Conservation (phyloP, 2,329 filamentous ascomycete genomes). For the Fusarium gaditjirri region DNA sequence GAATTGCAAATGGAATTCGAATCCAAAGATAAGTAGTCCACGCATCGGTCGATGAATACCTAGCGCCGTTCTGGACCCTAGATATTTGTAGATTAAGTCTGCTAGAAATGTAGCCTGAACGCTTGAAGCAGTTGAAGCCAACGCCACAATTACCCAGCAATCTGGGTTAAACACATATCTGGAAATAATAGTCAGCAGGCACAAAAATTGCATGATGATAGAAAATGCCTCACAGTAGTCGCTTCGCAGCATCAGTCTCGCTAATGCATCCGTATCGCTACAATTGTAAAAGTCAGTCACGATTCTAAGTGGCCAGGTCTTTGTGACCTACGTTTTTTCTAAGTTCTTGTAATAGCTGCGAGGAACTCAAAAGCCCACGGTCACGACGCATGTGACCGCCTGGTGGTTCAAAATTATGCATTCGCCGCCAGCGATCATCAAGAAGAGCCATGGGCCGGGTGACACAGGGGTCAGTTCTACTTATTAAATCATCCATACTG, state of each 20-base stretch:
- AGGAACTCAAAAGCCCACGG: not conserved
- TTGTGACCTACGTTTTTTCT: not conserved
- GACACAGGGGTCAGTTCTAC: rapidly evolving
- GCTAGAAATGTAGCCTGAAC: not conserved
- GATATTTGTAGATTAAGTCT: slow-evolving; percentile 9
- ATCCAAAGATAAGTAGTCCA: not conserved
- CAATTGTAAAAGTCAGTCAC: rapidly evolving
- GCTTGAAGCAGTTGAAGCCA: not conserved
- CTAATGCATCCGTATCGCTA: not conserved
- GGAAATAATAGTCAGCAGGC: not conserved
- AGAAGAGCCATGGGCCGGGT: not conserved
- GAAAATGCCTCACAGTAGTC: not conserved
- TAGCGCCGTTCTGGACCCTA: not conserved
- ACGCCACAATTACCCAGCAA: not conserved
- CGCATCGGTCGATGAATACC: not conserved
- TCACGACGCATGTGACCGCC: not conserved
- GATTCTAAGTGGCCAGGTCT: rapidly evolving
- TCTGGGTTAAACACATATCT: slow-evolving; percentile 8
- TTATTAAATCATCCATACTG: not conserved
- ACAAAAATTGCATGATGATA: rapidly evolving
- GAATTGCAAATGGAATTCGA: slow-evolving; percentile 1
- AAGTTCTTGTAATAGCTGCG: not conserved
- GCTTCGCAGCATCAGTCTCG: not conserved
- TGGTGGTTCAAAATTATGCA: not conserved
- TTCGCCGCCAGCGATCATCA: not conserved